These are phyloP conservation scores for Saitozyma podzolica DNA, from an alignment of 768 basidiomycete species.

Conservation along the genomic window DNA sequence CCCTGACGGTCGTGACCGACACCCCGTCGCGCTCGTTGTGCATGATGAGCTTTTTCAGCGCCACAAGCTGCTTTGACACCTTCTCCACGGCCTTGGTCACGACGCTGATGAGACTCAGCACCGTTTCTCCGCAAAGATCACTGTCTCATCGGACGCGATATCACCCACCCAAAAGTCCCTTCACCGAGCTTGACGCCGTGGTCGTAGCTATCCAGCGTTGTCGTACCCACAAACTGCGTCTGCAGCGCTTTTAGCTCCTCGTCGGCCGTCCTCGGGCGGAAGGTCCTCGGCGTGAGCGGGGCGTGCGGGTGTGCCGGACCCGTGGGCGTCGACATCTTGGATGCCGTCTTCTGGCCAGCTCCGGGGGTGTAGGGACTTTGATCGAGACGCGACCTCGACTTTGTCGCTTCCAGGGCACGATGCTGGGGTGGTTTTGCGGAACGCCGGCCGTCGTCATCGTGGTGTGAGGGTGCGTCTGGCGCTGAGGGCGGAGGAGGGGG, in stretches of 20 bases:
- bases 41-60: slow-evolving; percentile 91
- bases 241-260: slow-evolving; percentile 34
- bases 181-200: slow-evolving; percentile 86
- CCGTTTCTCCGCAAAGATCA: not conserved
- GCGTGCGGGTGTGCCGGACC: slow-evolving; percentile 68
- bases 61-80: slow-evolving; percentile 65
- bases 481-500: slow-evolving; percentile 30
- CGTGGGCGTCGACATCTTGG: slow-evolving; percentile 36
- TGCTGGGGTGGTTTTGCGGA: slow-evolving; percentile 60
- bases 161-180: slow-evolving; percentile 88
- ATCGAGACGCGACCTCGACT: slow-evolving; percentile 44
- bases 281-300: slow-evolving; percentile 46
- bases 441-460: slow-evolving; percentile 43
- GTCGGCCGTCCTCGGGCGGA: slow-evolving; percentile 9
- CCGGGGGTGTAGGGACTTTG: slow-evolving; percentile 59
- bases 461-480: slow-evolving; percentile 26
- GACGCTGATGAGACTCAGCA: slow-evolving; percentile 57
- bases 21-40: slow-evolving; percentile 94
- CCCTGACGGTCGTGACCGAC: slow-evolving; percentile 92
- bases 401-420: slow-evolving; percentile 43
- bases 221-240: slow-evolving; percentile 41
- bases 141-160: slow-evolving; percentile 1
- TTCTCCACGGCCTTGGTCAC: slow-evolving; percentile 83
- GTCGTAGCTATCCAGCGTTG: slow-evolving; percentile 69
- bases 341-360: not conserved